A percentile compares a stretch with the other conserved stretches of the same genome.
phyloP scores from a whole-genome alignment of 2,329 filamentous ascomycete genomes.

The Cordyceps pruinosa region DNA sequence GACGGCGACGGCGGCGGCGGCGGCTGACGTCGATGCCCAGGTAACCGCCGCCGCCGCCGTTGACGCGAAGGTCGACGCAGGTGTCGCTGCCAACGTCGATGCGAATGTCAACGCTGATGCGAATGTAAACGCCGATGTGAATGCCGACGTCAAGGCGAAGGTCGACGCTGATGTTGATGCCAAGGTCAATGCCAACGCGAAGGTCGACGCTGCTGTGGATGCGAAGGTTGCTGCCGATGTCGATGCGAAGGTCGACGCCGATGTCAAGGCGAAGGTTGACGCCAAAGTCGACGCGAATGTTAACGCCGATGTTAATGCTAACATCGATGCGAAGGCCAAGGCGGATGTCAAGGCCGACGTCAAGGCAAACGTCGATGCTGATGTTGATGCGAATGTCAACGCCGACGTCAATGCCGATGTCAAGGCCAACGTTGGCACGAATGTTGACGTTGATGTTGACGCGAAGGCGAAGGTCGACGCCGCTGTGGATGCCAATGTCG shows the following conservation, averaged over 20 bases:
- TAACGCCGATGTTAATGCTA: conserved; percentile 15
- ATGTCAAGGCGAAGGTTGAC: neutral
- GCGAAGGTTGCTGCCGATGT: neutral
- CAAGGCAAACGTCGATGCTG: neutral
- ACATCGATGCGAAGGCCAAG: neutral
- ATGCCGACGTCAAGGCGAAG: neutral
- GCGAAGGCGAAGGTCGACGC: neutral
- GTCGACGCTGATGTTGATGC: neutral
- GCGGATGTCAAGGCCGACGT: neutral
- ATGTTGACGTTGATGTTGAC: neutral
- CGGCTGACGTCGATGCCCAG: neutral
- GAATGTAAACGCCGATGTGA: neutral
- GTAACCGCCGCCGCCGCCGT: neutral
- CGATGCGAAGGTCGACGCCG: neutral
- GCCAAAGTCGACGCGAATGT: conserved; percentile 20
- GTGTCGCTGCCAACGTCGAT: neutral
- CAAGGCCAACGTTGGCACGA: neutral
- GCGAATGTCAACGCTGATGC: neutral
- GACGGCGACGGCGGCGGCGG: neutral
- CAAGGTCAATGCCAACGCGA: neutral
- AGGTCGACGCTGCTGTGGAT: neutral
- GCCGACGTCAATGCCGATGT: neutral
- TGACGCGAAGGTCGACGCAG: neutral
- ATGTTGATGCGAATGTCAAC: neutral
- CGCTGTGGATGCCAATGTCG: neutral